Base-by-base conservation (phyloP, 352 stramenopile genomes). In the Globisporangium uncinulatum region DNA sequence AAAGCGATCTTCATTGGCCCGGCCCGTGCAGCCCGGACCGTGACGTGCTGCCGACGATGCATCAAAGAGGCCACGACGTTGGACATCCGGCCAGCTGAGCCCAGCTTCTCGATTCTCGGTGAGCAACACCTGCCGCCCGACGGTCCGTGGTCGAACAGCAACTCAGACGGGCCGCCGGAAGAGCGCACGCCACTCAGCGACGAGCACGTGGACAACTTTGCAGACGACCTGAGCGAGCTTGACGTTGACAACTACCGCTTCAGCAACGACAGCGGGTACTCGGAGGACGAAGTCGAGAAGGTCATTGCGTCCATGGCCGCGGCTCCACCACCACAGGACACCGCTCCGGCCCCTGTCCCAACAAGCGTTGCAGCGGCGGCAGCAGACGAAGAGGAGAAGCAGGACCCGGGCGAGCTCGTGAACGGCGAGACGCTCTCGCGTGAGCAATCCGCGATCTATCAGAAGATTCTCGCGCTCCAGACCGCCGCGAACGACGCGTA, bases 401-500 rank as follows among this genome's bases (percentile, higher is more conserved):
- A 32, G n/a, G 41, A 42, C 44, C n/a, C 24, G 1, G 24, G 29
- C 14, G 20, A 55, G 6, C 19, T 55, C 29, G 20, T 15, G 21
- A 36, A 24, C 14, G 7, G 51, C 7, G 32, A 57, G 3, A 31
- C 34, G 6, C 47, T 58, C 34, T 51, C 42, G 6, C 42, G 43
- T 6, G 53, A 67, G 10, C 61, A 67, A 15, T 15, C 54, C 24
- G 46, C 47, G 37, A 51, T 67, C 36, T 67, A 64, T 17, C 46
- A 69, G 37, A 57, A 63, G 59, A 79, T 84, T 48, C 63, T 66
- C 51, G 69, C 61, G 21, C 56, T 83, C 7, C 71, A 83, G 32
- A 67, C 51, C 6, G 70, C 66, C 0, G 66, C 63, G 7, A 66
- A 84, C 37, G 54, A 77, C 52, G 71, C 62, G 32, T 80, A 79